phyloP scores from a whole-genome alignment of 2,329 filamentous ascomycete genomes.

The Phaeosphaeriaceae sp. region DNA sequence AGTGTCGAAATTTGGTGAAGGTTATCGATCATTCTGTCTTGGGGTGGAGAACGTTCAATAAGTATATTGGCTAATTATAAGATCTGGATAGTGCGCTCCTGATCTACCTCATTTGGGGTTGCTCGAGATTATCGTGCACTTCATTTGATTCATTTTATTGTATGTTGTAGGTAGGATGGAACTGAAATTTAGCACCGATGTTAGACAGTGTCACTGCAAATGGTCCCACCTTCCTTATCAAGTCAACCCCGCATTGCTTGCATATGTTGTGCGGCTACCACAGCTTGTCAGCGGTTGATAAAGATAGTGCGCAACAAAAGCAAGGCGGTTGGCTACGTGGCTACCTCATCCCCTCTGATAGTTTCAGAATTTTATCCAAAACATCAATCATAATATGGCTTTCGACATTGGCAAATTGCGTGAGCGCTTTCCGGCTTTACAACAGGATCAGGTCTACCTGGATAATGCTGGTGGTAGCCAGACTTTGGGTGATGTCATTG shows the following conservation, averaged over 20 bases:
- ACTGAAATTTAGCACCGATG: not conserved
- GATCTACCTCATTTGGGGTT: too few relatives aligned
- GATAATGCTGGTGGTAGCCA: conserved; percentile 83
- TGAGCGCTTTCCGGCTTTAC: conserved; percentile 71
- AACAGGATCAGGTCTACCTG: conserved; percentile 71
- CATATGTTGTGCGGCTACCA: conserved; percentile 5
- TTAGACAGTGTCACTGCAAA: not conserved
- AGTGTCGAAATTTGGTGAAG: too few relatives aligned
- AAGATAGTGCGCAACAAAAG: not conserved
- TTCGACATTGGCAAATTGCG: conserved; percentile 65
- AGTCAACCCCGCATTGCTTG: conserved; percentile 6
- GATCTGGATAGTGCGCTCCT: too few relatives aligned
- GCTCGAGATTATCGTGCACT: too few relatives aligned
- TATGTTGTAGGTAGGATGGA: not conserved
- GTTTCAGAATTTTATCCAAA: not conserved
- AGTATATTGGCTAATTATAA: too few relatives aligned
- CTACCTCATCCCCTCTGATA: not conserved
- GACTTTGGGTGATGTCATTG: conserved; percentile 68
- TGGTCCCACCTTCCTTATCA: conserved; percentile 6
- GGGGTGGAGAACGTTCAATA: too few relatives aligned
- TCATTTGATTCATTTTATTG: not conserved
- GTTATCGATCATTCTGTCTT: too few relatives aligned
- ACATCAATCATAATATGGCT: conserved; percentile 10
- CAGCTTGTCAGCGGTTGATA: not conserved
- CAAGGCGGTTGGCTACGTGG: not conserved